These are phyloP conservation scores for Erythrophleum ivorense DNA, from an alignment of 331 rosid species.

Conservation along the genomic window DNA sequence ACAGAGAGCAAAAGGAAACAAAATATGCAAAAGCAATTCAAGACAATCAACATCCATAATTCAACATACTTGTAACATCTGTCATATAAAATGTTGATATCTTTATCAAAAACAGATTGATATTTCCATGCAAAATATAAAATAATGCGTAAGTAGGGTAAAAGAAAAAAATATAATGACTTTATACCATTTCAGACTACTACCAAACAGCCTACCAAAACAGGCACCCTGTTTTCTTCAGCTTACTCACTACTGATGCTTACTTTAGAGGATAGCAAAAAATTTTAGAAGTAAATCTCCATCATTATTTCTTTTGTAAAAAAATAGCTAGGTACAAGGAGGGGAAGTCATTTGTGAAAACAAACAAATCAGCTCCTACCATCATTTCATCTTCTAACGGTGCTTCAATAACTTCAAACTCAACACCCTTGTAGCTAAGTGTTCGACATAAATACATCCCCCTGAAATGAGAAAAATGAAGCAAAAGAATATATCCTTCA, in stretches of 20 bases:
- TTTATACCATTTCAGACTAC: background rate
- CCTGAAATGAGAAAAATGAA: conserved; percentile 59
- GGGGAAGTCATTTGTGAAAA: background rate
- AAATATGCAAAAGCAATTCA: background rate
- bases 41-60: background rate
- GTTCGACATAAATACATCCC: conserved; percentile 98
- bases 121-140: background rate
- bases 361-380: conserved; percentile 60
- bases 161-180: background rate
- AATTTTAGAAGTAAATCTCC: conserved; percentile 25
- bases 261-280: conserved; percentile 26
- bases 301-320: conserved; percentile 7
- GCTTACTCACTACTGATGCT: conserved; percentile 21
- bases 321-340: background rate
- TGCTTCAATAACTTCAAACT: conserved; percentile 92
- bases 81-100: background rate
- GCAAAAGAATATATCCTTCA: conserved; percentile 28
- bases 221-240: background rate
- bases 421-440: conserved; percentile 89
- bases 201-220: background rate
- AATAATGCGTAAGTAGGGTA: background rate
- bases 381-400: conserved; percentile 90
- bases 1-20: background rate
- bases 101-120: background rate
- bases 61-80: background rate